These are phyloP conservation scores for Emmonsiellopsis sp. DNA, from an alignment of 2,329 filamentous ascomycete genomes.

Conservation along the genomic window DNA sequence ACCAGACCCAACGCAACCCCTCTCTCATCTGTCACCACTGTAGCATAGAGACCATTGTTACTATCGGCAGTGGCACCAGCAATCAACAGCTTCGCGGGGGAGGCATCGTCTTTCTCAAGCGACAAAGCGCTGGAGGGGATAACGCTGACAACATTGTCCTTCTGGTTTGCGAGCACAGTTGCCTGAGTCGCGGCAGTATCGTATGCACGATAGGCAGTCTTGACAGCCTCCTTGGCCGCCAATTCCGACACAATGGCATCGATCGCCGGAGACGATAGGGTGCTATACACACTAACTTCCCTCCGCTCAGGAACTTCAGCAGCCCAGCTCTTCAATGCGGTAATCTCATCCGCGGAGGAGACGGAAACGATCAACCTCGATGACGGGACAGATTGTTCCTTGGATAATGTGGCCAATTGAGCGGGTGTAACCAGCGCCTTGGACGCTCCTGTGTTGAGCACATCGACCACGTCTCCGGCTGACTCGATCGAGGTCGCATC, in stretches of 20 bases:
- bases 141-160: conserved; percentile 57
- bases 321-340: conserved; percentile 33
- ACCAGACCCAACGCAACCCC: conserved; percentile 80
- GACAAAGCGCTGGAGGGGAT: conserved; percentile 64
- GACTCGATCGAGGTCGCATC: conserved; percentile 64
- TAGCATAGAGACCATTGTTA: conserved; percentile 74
- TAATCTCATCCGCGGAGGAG: conserved; percentile 28
- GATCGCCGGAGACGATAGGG: conserved; percentile 13
- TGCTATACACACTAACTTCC: conserved; percentile 26
- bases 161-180: conserved; percentile 40
- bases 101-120: conserved; percentile 52
- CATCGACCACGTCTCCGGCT: conserved; percentile 63
- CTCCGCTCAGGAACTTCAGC: conserved; percentile 22
- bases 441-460: conserved; percentile 76
- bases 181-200: conserved; percentile 33
- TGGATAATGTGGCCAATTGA: conserved; percentile 51
- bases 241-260: conserved; percentile 22
- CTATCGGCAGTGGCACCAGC: conserved; percentile 72
- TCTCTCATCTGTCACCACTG: conserved; percentile 81
- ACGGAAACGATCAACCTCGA: conserved; percentile 51
- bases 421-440: conserved; percentile 72
- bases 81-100: conserved; percentile 62
- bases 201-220: conserved; percentile 31
- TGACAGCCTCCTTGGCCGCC: conserved; percentile 29
- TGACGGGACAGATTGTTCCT: conserved; percentile 43